Evolutionary conservation across 2,329 filamentous ascomycete species (phyloP).

Genomic region (Epichloe festucae): DNA sequence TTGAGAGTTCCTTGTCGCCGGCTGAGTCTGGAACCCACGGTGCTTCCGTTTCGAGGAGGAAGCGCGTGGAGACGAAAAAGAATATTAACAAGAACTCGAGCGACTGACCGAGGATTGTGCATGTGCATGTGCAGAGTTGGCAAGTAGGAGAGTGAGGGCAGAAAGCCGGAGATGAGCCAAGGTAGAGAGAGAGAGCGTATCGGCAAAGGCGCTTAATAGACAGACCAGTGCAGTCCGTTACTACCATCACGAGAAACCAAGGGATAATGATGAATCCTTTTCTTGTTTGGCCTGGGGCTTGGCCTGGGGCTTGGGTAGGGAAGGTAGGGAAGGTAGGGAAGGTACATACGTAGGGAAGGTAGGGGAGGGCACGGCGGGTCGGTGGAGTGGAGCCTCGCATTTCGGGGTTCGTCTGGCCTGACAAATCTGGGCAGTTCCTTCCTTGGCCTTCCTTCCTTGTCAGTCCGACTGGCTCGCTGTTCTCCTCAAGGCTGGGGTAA

Average conservation of each 20-base stretch:
- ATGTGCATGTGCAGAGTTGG: neutral
- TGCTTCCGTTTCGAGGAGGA: slow-evolving; percentile 8
- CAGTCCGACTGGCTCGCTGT: too few relatives aligned
- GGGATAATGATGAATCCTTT: slow-evolving; percentile 16
- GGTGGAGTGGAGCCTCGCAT: slow-evolving; percentile 5
- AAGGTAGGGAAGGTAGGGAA: too few relatives aligned
- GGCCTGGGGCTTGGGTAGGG: slow-evolving; percentile 5
- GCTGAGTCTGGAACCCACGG: slow-evolving; percentile 7
- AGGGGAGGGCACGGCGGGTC: slow-evolving; percentile 1
- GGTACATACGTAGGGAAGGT: too few relatives aligned
- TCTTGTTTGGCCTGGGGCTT: slow-evolving; percentile 13
- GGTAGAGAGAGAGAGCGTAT: neutral
- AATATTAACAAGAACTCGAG: too few relatives aligned
- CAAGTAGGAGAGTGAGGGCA: neutral
- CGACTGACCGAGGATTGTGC: too few relatives aligned
- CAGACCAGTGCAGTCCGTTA: neutral
- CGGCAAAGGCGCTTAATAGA: neutral
- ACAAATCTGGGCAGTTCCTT: neutral
- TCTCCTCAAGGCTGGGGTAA: too few relatives aligned
- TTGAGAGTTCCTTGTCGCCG: slow-evolving; percentile 7
- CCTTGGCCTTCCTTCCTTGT: neutral
- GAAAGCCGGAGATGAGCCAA: too few relatives aligned
- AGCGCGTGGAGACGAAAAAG: slow-evolving; percentile 4
- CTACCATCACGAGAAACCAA: neutral
- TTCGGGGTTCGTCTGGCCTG: neutral